Evolutionary conservation across 2,329 filamentous ascomycete genomes (phyloP), one percentile per base, ranked within the genome.

Genomic region (Cladosporium cucumerinum): DNA sequence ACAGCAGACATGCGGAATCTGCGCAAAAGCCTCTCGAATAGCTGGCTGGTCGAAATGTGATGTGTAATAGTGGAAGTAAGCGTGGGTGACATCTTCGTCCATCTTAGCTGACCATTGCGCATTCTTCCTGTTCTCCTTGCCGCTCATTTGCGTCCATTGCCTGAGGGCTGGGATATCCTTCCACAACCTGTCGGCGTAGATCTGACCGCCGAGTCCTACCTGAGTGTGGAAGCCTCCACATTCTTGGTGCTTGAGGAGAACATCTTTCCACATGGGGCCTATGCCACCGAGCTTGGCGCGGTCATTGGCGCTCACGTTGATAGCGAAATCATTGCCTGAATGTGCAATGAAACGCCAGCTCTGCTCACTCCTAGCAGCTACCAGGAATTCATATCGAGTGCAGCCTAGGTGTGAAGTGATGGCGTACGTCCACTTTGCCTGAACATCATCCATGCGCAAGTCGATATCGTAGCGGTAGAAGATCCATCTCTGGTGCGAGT

Each of bases 61-160:
- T 1, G 93, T 97, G 76, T 99, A 99, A 78, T 97, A 99, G 77
- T 99, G 95, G 78, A 99, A 99, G 80, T 97, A 99, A 8, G 95
- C 93, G 78, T 98, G 93, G 2, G 90, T 89, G 21, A 97, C 92
- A 74, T 99, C 95, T 74, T 99, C 94, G 74, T 99, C 93, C 72
- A 98, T 92, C 58, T 92, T 89, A 3, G 94, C 92, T 8, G 93
- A 97, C 95, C 95, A 99, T 51, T 89, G 85, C 0, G 92, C 89
- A 70, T 89, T 96, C 81, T 93, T 96, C 65, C 96, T 86, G 71
- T 93, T 95, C 64, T 98, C 95, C 70, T 97, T 93, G 6, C 95
- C 95, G 72, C 90, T 93, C 79, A 93, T 95, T 11, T 90, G 87
- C 52, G 97, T 87, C 95, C 95, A 99, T 76, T 98, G 95, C 81